Base-by-base conservation (phyloP, 1,284 basidiomycete genomes). In the Earliella scabrosa region DNA sequence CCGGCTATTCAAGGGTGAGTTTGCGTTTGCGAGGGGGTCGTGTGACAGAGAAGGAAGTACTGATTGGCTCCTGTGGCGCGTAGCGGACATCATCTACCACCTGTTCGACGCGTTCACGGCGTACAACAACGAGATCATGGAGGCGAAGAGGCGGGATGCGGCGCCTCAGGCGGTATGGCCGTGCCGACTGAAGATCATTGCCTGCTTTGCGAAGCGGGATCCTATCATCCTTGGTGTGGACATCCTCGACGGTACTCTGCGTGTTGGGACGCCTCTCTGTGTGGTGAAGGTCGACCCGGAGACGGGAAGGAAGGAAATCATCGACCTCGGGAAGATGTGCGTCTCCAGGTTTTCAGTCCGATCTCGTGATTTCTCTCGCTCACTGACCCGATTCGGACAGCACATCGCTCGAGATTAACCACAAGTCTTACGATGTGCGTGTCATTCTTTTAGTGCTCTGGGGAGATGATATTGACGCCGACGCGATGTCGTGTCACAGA, bases 51-150 rank as follows among this genome's bases (percentile, higher is more conserved):
- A n/a, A 8, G 23, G 2, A 14, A 1, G 35, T 63, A 40, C 58
- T 60, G 14, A 50, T 36, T 10, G 8, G 34, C 2, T n/a, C n/a
- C n/a, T n/a, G n/a, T n/a, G n/a, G 1, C 18, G 32, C 43, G 14
- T 69, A 92, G 95, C 95, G 64, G 93, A 95, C 69, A 98, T 99
- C 73, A 99, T 99, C 68, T 99, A 99, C 76, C 97, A 99, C 73
- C 78, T 99, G 54, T 98, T 99, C 73, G 97, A 99, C 71, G 88
- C 94, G 24, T 99, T 99, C 79, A 98, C 89, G 45, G 92, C 89
- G n/a, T 98, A 99, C 77, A 97, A 97, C 73, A 82, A 85, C 58
- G 92, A 96, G 75, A 95, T 99, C 53, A 82, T 82, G 61, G 97
- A 98, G 73, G 93, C 92, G n/a, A 96, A 95, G 75, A 85, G 93